Percentiles rank a stretch among this genome's conserved stretches.
Conservation (phyloP, 116 monocot species). For the Dioscorea cayenensis region DNA sequence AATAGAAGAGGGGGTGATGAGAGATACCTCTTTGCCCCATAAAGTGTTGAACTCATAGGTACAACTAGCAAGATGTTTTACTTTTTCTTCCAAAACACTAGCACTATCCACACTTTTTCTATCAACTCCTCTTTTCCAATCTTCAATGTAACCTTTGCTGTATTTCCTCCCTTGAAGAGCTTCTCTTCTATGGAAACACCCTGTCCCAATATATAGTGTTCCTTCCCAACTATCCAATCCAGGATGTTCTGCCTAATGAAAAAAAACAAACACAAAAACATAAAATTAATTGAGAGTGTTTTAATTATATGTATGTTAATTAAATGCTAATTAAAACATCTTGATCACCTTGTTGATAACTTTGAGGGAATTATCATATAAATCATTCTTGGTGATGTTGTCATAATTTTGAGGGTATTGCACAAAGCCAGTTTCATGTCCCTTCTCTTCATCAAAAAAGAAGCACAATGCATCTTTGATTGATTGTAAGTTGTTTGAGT, state of each 20-base stretch:
- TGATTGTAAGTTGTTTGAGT: conserved; percentile 44
- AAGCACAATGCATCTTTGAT: conserved; percentile 57
- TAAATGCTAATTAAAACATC: too few relatives aligned
- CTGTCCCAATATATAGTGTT: too few relatives aligned
- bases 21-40: conserved; percentile 61
- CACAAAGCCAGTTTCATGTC: conserved; percentile 37
- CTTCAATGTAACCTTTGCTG: too few relatives aligned
- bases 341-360: conserved; percentile 20
- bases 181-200: too few relatives aligned
- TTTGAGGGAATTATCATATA: conserved; percentile 31
- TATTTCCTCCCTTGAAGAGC: too few relatives aligned
- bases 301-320: background rate
- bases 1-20: too few relatives aligned
- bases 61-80: conserved; percentile 32
- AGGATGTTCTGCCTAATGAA: conserved; percentile 42
- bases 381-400: conserved; percentile 42
- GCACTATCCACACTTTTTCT: too few relatives aligned
- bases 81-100: conserved; percentile 29
- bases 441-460: conserved; percentile 55
- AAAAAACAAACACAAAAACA: background rate
- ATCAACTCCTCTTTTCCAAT: too few relatives aligned
- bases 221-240: too few relatives aligned
- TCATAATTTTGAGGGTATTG: conserved; percentile 49
- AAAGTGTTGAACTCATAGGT: conserved; percentile 39
- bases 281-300: background rate